These are phyloP conservation scores for Erysimum cheiri DNA, from an alignment of 441 rosid genomes.

Conservation along the genomic window DNA sequence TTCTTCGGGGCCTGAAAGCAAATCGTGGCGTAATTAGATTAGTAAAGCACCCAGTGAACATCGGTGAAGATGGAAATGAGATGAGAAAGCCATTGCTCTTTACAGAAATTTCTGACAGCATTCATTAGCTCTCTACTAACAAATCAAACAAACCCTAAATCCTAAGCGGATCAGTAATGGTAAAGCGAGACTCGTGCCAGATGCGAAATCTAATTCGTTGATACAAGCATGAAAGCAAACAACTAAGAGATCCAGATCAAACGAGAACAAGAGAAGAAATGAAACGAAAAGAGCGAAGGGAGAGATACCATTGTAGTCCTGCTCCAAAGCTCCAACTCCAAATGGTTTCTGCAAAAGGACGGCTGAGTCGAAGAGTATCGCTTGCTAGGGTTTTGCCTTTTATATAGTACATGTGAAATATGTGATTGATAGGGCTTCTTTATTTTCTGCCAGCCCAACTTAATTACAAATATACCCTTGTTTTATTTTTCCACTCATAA, in stretches of 20 bases:
- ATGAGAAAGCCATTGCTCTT: background rate
- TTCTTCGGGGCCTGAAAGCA: conserved; percentile 53
- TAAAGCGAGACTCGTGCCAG: background rate
- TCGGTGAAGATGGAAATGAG: background rate
- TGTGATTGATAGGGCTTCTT: conserved; percentile 30
- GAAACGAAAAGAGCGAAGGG: background rate
- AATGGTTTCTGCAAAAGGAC: conserved; percentile 35
- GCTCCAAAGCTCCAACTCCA: conserved; percentile 15
- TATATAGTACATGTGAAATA: conserved; percentile 1
- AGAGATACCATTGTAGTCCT: conserved; percentile 36
- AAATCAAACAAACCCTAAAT: conserved; percentile 20
- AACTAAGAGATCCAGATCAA: background rate
- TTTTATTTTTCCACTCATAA: background rate
- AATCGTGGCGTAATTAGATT: background rate
- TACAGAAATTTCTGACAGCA: background rate
- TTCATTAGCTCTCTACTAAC: background rate
- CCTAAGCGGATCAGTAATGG: background rate
- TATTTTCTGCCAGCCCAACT: background rate
- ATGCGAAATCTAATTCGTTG: background rate
- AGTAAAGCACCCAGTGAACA: background rate
- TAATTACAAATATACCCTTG: conserved; percentile 20
- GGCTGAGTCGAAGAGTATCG: conserved; percentile 29
- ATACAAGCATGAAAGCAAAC: conserved; percentile 3
- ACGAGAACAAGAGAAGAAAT: background rate
- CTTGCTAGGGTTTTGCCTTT: conserved; percentile 34